Base-by-base conservation (phyloP, 345 rosid species). In the Syzygium aqueum region DNA sequence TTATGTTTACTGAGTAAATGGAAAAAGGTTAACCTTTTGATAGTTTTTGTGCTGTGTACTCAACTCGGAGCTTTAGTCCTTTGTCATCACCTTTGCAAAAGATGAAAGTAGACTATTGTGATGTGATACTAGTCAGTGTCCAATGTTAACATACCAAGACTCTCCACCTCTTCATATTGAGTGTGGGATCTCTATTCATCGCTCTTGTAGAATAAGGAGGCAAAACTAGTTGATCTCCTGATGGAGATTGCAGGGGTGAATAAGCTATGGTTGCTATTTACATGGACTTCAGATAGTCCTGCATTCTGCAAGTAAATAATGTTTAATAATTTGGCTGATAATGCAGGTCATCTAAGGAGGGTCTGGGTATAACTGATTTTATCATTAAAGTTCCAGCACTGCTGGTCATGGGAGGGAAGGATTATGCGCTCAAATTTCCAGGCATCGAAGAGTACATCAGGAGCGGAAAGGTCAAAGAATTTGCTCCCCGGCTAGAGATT, bases 401-500 rank as follows among this genome's bases (percentile, higher is more conserved):
- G 17, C 86, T 94, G 67, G 90, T 94, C 84, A 88, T 92, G 92
- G 96, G 95, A 3, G 89, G 86, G 27, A 90, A 91, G 89, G 97
- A 94, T 84, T 93, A 91, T 86, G 84, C 77, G 83, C 85, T 93
- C 11, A 90, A 90, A 59, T 93, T 94, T 87, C 92, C 92, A 2
- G 94, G 95, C 63, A 88, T 87, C 83, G 94, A 92, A 77, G 93
- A 91, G n/a, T 92, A 89, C 86, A 83, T 93, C 87, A 88, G 77
- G 90, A 86, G 88, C 13, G 92, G 92, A 51, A 86, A 88, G 83
- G 91, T 85, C 21, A 93, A 92, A 28, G 86, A 92, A 16, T 85
- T 89, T 88, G 94, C 91, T 5, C 93, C 94, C 8, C 67, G 89
- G 57, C 85, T 94, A 89, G 95, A 93, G 86, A 87, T 92, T 22